Conservation (phyloP, 257 asterid species). For the Datura wrightii region DNA sequence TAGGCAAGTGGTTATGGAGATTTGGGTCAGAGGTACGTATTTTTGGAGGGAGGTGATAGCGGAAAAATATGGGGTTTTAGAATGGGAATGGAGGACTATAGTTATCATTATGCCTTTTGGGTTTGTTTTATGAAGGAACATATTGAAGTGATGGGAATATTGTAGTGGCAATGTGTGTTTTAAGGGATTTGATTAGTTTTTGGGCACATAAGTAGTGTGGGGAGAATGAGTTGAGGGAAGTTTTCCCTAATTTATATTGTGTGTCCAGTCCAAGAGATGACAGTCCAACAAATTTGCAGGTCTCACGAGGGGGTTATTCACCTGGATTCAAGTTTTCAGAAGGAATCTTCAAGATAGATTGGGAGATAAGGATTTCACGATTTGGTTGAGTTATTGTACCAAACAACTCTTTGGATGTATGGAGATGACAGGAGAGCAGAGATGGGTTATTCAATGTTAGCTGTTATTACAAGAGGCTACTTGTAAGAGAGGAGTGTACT, state of each 20-base stretch:
- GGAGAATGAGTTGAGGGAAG: not conserved
- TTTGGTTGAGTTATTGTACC: not conserved
- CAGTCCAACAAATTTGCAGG: not conserved
- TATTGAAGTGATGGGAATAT: not conserved
- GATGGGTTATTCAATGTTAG: not conserved
- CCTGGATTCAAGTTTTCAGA: not conserved
- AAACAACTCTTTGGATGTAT: not conserved
- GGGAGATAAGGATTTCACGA: not conserved
- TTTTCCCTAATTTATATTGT: not conserved
- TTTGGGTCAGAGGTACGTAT: not conserved
- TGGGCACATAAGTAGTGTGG: not conserved
- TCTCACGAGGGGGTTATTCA: not conserved
- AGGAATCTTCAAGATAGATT: not conserved
- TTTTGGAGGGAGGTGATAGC: not conserved
- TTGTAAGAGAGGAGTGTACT: not conserved
- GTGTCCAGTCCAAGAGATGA: not conserved
- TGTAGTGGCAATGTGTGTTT: not conserved
- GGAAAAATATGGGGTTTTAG: not conserved
- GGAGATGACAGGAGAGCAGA: not conserved
- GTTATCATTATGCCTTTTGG: conserved; percentile 8
- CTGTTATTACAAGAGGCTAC: not conserved
- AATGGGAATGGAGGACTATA: conserved; percentile 15
- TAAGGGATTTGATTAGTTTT: conserved; percentile 5
- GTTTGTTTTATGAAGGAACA: not conserved
- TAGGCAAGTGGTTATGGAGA: conserved; percentile 3